phyloP scores from a whole-genome alignment of 345 rosid species.

The Arabidopsis thaliana region TAIR10.1 NC_003074.8:6602001-6602500 shows the following conservation, averaged over 20 bases:
- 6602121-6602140: conserved; percentile 73
- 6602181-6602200: not conserved
- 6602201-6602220: not conserved
- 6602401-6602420: conserved; percentile 26
- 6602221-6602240: too few species aligned
- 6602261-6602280: conserved; percentile 6
- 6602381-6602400: conserved; percentile 87
- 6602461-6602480: conserved; percentile 6
- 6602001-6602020: not conserved
- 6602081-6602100: conserved; percentile 91
- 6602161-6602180: conserved; percentile 43
- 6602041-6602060: conserved; percentile 13
- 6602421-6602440: not conserved
- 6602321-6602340: conserved; percentile 89
- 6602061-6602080: conserved; percentile 54
- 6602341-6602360: conserved; percentile 60
- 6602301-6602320: conserved; percentile 70
- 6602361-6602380: conserved; percentile 75
- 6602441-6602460: not conserved
- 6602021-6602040: not conserved
- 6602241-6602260: not conserved
- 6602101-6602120: conserved; percentile 91
- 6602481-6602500: conserved; percentile 80
- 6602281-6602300: conserved; percentile 46
- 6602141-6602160: conserved; percentile 95